Percentiles rank a stretch among this genome's conserved stretches.
Conservation (phyloP, 139 green algal genomes). For the Auxenochlorella protothecoides region DNA sequence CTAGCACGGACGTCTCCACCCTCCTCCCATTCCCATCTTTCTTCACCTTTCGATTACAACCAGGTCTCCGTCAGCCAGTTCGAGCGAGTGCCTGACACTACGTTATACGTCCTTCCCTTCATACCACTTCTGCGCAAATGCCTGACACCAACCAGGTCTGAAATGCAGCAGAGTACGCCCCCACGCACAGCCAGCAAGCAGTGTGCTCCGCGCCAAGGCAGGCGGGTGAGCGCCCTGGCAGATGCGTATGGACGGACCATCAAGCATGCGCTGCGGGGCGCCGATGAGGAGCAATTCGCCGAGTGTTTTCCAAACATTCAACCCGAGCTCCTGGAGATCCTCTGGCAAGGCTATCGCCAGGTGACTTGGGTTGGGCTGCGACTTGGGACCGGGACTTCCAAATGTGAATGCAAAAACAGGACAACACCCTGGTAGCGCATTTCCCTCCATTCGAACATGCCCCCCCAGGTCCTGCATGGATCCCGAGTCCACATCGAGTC, state of each 20-base stretch:
- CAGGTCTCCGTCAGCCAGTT: no score
- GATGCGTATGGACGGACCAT: constrained; percentile 22
- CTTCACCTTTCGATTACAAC: no score
- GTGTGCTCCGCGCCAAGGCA: not conserved
- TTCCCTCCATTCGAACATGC: not conserved
- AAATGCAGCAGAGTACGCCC: constrained; percentile 1
- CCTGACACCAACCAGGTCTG: not conserved
- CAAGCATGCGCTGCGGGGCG: constrained; percentile 17
- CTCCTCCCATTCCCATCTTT: no score
- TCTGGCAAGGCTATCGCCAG: constrained; percentile 10
- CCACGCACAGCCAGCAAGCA: not conserved
- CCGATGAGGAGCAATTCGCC: constrained; percentile 4
- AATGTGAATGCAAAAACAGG: no score
- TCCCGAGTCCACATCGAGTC: constrained; percentile 9
- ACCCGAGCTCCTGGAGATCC: not conserved
- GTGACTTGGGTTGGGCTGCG: not conserved
- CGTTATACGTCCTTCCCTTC: no score
- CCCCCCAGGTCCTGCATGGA: constrained; percentile 12
- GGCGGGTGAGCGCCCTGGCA: constrained; percentile 12
- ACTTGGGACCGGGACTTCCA: no score
- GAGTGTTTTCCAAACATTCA: constrained; percentile 1
- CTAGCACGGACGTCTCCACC: no score
- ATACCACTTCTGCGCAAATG: no score
- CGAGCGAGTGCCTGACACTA: no score
- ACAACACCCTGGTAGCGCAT: not conserved